Base-by-base conservation (phyloP, 805 yeast genomes). In the Huiozyma naganishii region DNA sequence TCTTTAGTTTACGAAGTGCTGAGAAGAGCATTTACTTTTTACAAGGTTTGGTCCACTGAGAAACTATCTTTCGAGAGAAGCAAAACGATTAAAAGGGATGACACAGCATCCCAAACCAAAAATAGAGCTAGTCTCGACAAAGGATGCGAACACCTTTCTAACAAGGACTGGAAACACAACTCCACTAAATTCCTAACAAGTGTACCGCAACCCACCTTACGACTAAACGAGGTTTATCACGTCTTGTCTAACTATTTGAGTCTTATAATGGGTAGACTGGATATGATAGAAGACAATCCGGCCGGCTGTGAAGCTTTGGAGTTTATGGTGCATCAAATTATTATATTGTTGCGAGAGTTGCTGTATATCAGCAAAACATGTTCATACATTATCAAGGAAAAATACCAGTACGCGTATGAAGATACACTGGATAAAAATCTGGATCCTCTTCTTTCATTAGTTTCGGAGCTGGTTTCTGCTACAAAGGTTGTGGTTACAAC, bases 11-110 rank as follows among this genome's bases (percentile, higher is more conserved):
- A 75, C 52, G 84, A 81, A 56, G 85, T 84, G 3, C 57, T 81
- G 6, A 71, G 79, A 48, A 77, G 80, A 50, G 78, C 88, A 2
- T 69, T 79, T 8, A 65, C 72, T 0, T 84, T 83, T 54, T 70
- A 80, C 44, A 79, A 75, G 42, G 69, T 77, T n/a, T 84, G 94
- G 94, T 76, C 81, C 0, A 58, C 71, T 17, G 88, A 82, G 54
- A 73, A 76, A 46, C 73, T 69, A 41, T 68, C 68, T 17, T 61
- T 75, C 45, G 66, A 69, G 34, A 51, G 46, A 12, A 61, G 59
- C 39, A 54, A 47, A 34, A 34, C 10, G 9, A 10, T 10, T 10
- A 34, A 6, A n/a, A 34, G 12, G 10, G 12, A 34, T 12, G 17
- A 11, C 17, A 6, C 13, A n/a, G 32, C 9, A 27, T 5, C 12